Base-by-base conservation (phyloP, 208 protist species). In the Wallacemonas sp. region DNA sequence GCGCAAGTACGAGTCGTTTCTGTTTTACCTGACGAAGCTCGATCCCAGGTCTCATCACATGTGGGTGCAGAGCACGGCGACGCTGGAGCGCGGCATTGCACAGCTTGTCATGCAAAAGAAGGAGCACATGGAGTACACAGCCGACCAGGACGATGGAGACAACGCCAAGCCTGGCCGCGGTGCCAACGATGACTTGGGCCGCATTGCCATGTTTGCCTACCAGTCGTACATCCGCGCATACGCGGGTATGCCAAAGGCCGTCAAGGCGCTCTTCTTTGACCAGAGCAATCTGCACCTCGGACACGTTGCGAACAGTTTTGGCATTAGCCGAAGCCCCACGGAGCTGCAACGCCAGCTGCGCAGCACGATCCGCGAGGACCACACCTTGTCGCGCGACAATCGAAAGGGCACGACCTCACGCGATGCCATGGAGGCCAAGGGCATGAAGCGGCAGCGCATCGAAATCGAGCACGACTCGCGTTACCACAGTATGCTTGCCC, bases 191-290 rank as follows among this genome's bases (percentile, higher is more conserved):
- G 98, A 99, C 68, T 81, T 99, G 11, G 82, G 97, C 70, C 92
- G 96, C 50, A 84, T 90, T 10, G 97, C 98, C 3, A 67, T 97
- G 18, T 99, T 99, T 61, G 98, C 96, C 16, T 99, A 99, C 79
- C 96, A 98, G 57, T 97, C 90, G 16, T 99, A 99, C 76, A 79
- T 99, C 49, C 91, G 98, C 57, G 81, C 97, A n/a, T 99, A 99
- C 78, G 95, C 97, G 2, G 97, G 94, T 11, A 72, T 90, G 25
- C 79, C 81, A 8, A 73, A 70, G 44, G 72, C 78, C 28, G 52
- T 87, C 28, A 84, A 84, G 57, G 61, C 45, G 0, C 74, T 76
- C 65, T 89, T 86, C 71, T 86, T 86, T 44, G 36, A 54, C 29
- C 70, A 76, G 88, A 98, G 71, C 77, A 81, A 70, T 25, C 89